Percentiles rank a stretch among this genome's conserved stretches.
Conservation (phyloP, 352 stramenopile species). For the Pythium volutum region DNA sequence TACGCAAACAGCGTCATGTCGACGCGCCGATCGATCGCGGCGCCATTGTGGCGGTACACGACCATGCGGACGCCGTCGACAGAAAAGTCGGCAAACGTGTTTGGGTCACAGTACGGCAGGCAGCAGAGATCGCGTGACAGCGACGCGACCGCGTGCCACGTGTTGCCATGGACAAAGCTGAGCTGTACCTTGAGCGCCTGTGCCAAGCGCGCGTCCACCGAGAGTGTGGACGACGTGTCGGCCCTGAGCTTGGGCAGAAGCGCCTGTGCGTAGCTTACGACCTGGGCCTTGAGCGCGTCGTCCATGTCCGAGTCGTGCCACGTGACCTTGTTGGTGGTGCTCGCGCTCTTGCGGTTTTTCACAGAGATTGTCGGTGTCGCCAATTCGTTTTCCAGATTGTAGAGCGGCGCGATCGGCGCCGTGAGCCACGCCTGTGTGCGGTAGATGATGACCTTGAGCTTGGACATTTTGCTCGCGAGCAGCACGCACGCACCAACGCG, state of each 20-base stretch:
- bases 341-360: slow-evolving; percentile 12
- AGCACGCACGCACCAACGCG: slow-evolving; percentile 66
- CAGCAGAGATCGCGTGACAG: slow-evolving; percentile 54
- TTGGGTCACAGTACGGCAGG: slow-evolving; percentile 42
- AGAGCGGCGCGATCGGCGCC: slow-evolving; percentile 24
- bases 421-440: slow-evolving; percentile 48
- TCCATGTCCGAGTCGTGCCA: slow-evolving; percentile 62
- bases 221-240: slow-evolving; percentile 19
- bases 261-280: slow-evolving; percentile 36
- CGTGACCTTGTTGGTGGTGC: slow-evolving; percentile 42
- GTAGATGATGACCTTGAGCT: slow-evolving; percentile 75
- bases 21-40: slow-evolving; percentile 44
- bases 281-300: slow-evolving; percentile 33
- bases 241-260: slow-evolving; percentile 42
- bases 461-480: slow-evolving; percentile 52
- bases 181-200: slow-evolving; percentile 66
- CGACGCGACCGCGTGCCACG: slow-evolving; percentile 66
- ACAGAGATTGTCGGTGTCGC: slow-evolving; percentile 2
- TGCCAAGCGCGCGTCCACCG: slow-evolving; percentile 50
- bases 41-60: slow-evolving; percentile 63
- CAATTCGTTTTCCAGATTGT: slow-evolving; percentile 25
- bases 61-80: slow-evolving; percentile 57
- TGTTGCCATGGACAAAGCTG: slow-evolving; percentile 59
- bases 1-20: slow-evolving; percentile 64
- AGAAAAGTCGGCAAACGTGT: slow-evolving; percentile 47